These are phyloP conservation scores for Microdochium paspali DNA, from an alignment of 2,329 filamentous ascomycete genomes.

Conservation along the genomic window DNA sequence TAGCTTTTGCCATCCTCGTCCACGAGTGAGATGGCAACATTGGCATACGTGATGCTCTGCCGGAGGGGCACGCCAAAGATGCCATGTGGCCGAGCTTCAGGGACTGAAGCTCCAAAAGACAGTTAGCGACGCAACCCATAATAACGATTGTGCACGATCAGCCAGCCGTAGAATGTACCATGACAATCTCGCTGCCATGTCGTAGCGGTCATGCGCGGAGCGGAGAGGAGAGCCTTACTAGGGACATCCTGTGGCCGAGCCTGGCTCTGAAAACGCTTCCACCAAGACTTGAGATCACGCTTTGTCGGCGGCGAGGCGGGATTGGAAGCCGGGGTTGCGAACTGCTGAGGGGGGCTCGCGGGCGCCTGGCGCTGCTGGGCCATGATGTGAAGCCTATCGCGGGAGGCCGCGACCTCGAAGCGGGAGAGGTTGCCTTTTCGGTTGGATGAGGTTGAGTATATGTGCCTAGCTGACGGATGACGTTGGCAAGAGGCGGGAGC, in stretches of 20 bases:
- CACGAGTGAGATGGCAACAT: constrained; percentile 92
- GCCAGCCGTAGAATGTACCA: neutral
- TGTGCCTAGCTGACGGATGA: no score
- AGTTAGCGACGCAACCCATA: neutral
- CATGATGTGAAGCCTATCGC: neutral
- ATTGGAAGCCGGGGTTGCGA: constrained; percentile 20
- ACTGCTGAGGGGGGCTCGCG: constrained; percentile 5
- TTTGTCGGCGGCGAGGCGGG: constrained; percentile 67
- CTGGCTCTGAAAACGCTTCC: constrained; percentile 83
- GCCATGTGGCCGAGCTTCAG: constrained; percentile 47
- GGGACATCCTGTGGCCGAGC: constrained; percentile 45
- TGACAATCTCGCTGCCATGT: constrained; percentile 9
- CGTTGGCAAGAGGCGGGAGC: no score
- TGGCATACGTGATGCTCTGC: constrained; percentile 93
- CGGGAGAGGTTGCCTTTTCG: neutral
- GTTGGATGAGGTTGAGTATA: neutral
- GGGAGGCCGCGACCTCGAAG: neutral
- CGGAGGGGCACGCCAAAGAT: constrained; percentile 94
- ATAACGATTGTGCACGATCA: neutral
- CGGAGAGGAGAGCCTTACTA: constrained; percentile 35
- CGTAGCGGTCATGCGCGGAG: constrained; percentile 1
- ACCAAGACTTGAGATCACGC: constrained; percentile 90
- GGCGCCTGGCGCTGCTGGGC: constrained; percentile 2
- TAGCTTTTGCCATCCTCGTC: constrained; percentile 91
- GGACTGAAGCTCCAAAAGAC: neutral